These are phyloP conservation scores for Chaetomiaceae sp. DNA, from an alignment of 2,329 filamentous ascomycete species.

Conservation along the genomic window DNA sequence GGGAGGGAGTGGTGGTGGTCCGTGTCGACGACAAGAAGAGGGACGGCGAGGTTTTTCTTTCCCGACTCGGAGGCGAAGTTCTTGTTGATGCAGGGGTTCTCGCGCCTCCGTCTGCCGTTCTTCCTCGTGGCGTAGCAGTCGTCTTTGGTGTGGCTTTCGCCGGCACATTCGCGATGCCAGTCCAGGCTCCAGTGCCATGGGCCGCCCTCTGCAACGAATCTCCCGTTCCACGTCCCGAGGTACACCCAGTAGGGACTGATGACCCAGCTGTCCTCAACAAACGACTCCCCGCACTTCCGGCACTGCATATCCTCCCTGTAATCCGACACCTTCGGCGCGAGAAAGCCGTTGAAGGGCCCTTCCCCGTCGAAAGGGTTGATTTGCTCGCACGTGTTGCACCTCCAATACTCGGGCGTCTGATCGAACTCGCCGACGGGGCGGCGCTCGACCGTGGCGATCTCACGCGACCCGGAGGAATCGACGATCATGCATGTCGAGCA, in stretches of 20 bases:
- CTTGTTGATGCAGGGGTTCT: slow-evolving; percentile 21
- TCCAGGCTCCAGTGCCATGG: slow-evolving; percentile 21
- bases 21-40: slow-evolving; percentile 1
- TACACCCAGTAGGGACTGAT: slow-evolving; percentile 20
- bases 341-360: slow-evolving; percentile 14
- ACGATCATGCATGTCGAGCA: slow-evolving; percentile 20
- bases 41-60: background rate
- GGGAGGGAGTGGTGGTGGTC: slow-evolving; percentile 9
- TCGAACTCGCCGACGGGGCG: slow-evolving; percentile 19
- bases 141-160: slow-evolving; percentile 12
- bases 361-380: slow-evolving; percentile 19
- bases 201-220: slow-evolving; percentile 17
- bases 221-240: slow-evolving; percentile 21
- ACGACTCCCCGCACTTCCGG: slow-evolving; percentile 8
- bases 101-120: slow-evolving; percentile 17
- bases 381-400: slow-evolving; percentile 16
- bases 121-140: slow-evolving; percentile 15
- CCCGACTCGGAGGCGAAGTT: background rate
- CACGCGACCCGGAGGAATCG: slow-evolving; percentile 16
- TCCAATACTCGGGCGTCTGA: slow-evolving; percentile 22
- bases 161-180: slow-evolving; percentile 18
- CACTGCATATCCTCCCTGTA: slow-evolving; percentile 14
- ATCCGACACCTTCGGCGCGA: slow-evolving; percentile 12
- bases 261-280: slow-evolving; percentile 20
- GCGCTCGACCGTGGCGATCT: slow-evolving; percentile 17